A percentile compares a stretch with the other conserved stretches of the same genome.
phyloP scores from a whole-genome alignment of 768 basidiomycete species.

The Termitomyces sp. region DNA sequence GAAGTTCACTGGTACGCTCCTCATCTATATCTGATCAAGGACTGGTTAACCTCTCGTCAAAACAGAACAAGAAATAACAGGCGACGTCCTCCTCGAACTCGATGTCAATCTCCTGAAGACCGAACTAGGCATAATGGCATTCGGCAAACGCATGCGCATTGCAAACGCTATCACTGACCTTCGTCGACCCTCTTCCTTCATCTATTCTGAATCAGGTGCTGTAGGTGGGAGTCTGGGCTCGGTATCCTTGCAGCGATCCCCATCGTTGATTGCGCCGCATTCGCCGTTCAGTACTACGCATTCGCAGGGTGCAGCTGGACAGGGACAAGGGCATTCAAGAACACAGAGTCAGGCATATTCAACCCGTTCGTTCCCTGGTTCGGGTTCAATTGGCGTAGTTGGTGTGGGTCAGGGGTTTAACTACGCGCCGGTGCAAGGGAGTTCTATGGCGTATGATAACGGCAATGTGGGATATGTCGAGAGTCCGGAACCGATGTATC shows the following conservation, averaged over 20 bases:
- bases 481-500: not conserved
- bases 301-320: constrained; percentile 16
- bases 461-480: not conserved
- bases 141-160: constrained; percentile 92
- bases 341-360: constrained; percentile 38
- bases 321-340: constrained; percentile 27
- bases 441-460: not conserved
- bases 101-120: constrained; percentile 86
- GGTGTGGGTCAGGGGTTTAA: not conserved
- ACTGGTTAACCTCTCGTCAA: not conserved
- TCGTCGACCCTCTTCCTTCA: constrained; percentile 60
- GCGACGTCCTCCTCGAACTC: constrained; percentile 93
- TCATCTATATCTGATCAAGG: not conserved
- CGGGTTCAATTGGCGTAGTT: constrained; percentile 20
- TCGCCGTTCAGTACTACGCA: constrained; percentile 19
- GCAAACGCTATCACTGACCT: constrained; percentile 90
- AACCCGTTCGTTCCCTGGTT: constrained; percentile 37
- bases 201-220: constrained; percentile 38
- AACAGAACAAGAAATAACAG: constrained; percentile 96
- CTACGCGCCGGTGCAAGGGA: not conserved
- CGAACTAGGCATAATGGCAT: constrained; percentile 90
- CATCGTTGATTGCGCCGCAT: constrained; percentile 2
- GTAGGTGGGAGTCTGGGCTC: not conserved
- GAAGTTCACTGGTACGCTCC: constrained; percentile 74
- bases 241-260: constrained; percentile 25